Evolutionary conservation across 2,329 filamentous ascomycete genomes (phyloP).

Genomic region (Colletotrichum sp.): DNA sequence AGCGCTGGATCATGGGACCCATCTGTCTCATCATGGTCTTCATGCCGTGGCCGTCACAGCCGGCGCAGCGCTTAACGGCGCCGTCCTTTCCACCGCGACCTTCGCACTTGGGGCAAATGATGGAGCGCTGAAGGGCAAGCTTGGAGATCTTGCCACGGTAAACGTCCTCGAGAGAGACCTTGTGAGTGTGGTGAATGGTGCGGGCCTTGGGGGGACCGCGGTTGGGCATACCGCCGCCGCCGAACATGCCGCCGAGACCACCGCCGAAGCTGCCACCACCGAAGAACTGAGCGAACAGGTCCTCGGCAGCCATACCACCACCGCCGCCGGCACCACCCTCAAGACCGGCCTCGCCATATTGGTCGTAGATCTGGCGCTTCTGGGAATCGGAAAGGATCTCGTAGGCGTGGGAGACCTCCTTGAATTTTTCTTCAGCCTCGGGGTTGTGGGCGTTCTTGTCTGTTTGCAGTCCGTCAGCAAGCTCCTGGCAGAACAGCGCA

Average conservation of each 20-base stretch:
- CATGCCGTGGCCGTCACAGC: conserved; percentile 95
- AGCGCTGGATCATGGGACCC: conserved; percentile 99
- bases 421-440: conserved; percentile 95
- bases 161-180: conserved; percentile 96
- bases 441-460: conserved; percentile 98
- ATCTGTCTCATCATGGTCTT: conserved; percentile 99
- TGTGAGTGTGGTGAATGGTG: conserved; percentile 98
- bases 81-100: conserved; percentile 97
- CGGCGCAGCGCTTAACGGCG: conserved; percentile 89
- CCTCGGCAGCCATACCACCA: conserved; percentile 91
- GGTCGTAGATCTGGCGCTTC: conserved; percentile 92
- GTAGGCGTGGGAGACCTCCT: conserved; percentile 94
- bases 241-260: conserved; percentile 80
- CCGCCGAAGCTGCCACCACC: conserved; percentile 74
- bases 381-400: conserved; percentile 91
- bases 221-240: conserved; percentile 76
- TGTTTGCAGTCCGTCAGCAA: conserved; percentile 37
- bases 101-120: conserved; percentile 95
- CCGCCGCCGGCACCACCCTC: conserved; percentile 81
- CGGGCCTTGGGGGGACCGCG: conserved; percentile 86
- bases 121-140: conserved; percentile 93
- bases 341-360: conserved; percentile 96
- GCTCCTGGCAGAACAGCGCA: background rate
- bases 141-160: conserved; percentile 99
- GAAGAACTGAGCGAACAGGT: conserved; percentile 97